phyloP scores from a whole-genome alignment of 2,329 filamentous ascomycete genomes.

The Cladosporium austrohemisphaericum region DNA sequence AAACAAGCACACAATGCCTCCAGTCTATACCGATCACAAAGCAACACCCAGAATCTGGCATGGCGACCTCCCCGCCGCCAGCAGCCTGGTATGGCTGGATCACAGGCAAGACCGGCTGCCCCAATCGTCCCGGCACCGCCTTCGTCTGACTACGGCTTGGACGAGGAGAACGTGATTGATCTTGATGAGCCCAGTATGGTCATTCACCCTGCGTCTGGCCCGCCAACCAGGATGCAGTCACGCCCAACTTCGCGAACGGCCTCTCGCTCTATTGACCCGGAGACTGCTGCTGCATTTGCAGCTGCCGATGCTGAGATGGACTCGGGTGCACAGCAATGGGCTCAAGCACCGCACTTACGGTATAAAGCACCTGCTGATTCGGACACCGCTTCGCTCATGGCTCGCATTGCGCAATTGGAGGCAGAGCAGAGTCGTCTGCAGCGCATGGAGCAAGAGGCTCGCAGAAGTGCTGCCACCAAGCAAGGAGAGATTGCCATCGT shows the following conservation, averaged over 20 bases:
- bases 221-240: neutral
- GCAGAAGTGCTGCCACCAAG: constrained; percentile 56
- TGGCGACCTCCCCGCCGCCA: constrained; percentile 30
- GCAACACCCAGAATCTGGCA: constrained; percentile 22
- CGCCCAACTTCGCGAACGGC: constrained; percentile 4
- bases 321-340: constrained; percentile 19
- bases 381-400: constrained; percentile 35
- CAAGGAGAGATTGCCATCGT: constrained; percentile 71
- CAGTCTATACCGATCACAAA: constrained; percentile 20
- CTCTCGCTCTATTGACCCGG: constrained; percentile 21
- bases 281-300: constrained; percentile 31
- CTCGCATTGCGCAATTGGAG: constrained; percentile 45
- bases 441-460: constrained; percentile 40
- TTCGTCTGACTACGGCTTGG: constrained; percentile 42
- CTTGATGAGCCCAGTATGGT: constrained; percentile 38
- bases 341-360: constrained; percentile 23
- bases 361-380: constrained; percentile 9
- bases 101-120: neutral
- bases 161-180: constrained; percentile 45
- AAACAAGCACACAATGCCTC: constrained; percentile 24
- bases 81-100: constrained; percentile 6
- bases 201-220: constrained; percentile 25
- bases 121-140: constrained; percentile 21
- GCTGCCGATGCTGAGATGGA: constrained; percentile 33
- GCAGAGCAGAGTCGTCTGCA: constrained; percentile 39